Conservation (phyloP, 768 basidiomycete genomes). For the Termitomyces sp. region DNA sequence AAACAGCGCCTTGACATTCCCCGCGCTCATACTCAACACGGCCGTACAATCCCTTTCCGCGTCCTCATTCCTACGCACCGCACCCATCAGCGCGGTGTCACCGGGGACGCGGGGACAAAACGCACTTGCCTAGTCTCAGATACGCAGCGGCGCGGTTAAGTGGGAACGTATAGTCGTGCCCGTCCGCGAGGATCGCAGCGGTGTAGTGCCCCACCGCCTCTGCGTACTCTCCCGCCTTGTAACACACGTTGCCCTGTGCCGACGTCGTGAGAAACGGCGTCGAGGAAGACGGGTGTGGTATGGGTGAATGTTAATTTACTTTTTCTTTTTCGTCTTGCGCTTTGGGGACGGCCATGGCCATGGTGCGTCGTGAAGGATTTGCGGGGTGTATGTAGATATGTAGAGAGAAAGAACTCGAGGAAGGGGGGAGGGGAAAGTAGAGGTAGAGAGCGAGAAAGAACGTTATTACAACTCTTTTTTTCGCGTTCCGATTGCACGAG, state of each 20-base stretch:
- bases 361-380: too few species aligned
- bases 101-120: constrained; percentile 17
- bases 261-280: not conserved
- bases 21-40: constrained; percentile 47
- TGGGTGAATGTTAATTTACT: not conserved
- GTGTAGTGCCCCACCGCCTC: constrained; percentile 85
- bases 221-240: constrained; percentile 76
- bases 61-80: constrained; percentile 57
- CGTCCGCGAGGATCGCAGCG: constrained; percentile 68
- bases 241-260: constrained; percentile 77
- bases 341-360: too few species aligned
- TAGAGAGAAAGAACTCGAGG: too few species aligned
- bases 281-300: too few species aligned
- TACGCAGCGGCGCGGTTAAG: constrained; percentile 91
- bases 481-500: too few species aligned
- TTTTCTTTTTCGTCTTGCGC: constrained; percentile 15
- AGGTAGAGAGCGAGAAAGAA: too few species aligned
- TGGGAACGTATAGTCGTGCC: constrained; percentile 68
- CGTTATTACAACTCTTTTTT: too few species aligned
- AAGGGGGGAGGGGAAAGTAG: too few species aligned
- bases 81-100: not conserved
- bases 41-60: constrained; percentile 76
- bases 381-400: too few species aligned
- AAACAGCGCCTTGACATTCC: constrained; percentile 75
- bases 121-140: constrained; percentile 93